Percentiles rank a stretch among this genome's conserved stretches.
These are phyloP conservation scores for Carex littledalei DNA, from an alignment of 176 grass and related monocot species.

Conservation along the genomic window DNA sequence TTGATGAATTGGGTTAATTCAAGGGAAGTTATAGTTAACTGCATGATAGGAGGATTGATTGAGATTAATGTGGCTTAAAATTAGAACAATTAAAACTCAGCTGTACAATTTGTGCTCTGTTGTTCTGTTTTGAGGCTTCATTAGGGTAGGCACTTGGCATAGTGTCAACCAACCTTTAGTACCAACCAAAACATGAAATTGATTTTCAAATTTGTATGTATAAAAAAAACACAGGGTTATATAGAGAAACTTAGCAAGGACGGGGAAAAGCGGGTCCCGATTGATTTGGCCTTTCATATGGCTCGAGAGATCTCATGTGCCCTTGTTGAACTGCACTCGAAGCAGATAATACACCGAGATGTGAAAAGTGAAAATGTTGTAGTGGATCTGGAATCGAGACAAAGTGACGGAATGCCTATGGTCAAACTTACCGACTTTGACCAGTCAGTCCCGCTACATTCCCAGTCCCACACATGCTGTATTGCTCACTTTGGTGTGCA, in stretches of 20 bases:
- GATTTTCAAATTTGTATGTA: background rate
- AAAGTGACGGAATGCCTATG: constrained; percentile 33
- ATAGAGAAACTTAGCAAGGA: constrained; percentile 56
- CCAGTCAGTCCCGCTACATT: constrained; percentile 60
- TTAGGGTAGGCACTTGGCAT: background rate
- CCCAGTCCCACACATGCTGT: constrained; percentile 82
- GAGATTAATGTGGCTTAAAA: background rate
- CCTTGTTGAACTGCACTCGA: constrained; percentile 69
- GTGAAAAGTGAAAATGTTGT: constrained; percentile 96
- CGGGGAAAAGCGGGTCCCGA: constrained; percentile 58
- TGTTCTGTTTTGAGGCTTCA: background rate
- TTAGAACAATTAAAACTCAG: background rate
- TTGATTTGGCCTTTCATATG: constrained; percentile 66
- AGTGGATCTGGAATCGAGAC: constrained; percentile 53
- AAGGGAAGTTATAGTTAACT: background rate
- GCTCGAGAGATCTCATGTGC: constrained; percentile 75
- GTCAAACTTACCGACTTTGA: constrained; percentile 96
- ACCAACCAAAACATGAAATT: background rate
- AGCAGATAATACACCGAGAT: constrained; percentile 88
- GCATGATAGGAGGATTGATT: background rate
- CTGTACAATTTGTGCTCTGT: background rate
- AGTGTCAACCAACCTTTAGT: background rate
- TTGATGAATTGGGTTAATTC: background rate
- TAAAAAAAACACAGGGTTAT: constrained; percentile 48
- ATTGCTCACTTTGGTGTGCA: constrained; percentile 70